Conservation (phyloP, 2,329 filamentous ascomycete genomes). For the Colletotrichum neosansevieriae region DNA sequence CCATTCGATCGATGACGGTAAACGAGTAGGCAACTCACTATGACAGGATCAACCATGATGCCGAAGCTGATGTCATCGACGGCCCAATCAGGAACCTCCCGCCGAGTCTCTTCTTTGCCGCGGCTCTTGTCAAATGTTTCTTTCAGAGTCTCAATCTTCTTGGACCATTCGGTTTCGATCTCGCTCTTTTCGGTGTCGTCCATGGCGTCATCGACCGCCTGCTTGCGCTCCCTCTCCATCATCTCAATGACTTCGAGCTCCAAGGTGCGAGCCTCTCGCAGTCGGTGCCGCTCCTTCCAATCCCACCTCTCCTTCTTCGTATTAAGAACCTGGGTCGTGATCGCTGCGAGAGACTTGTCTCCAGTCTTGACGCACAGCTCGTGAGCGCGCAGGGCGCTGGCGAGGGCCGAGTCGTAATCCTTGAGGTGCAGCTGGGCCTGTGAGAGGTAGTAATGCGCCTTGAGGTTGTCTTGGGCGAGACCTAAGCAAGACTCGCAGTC, state of each 20-base stretch:
- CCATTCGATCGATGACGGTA: not conserved
- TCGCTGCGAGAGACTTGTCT: slow-evolving; percentile 75
- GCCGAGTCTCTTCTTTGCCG: slow-evolving; percentile 56
- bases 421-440: slow-evolving; percentile 84
- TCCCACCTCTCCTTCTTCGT: slow-evolving; percentile 93
- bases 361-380: slow-evolving; percentile 71
- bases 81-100: slow-evolving; percentile 79
- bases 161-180: slow-evolving; percentile 59
- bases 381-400: slow-evolving; percentile 79
- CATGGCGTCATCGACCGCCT: slow-evolving; percentile 53
- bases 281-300: slow-evolving; percentile 72
- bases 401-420: slow-evolving; percentile 79
- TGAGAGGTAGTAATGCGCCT: slow-evolving; percentile 85
- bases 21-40: slow-evolving; percentile 56
- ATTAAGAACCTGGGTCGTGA: slow-evolving; percentile 79
- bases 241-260: slow-evolving; percentile 69
- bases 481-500: slow-evolving; percentile 83
- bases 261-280: slow-evolving; percentile 67
- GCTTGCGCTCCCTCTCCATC: slow-evolving; percentile 61
- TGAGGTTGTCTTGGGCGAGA: slow-evolving; percentile 76
- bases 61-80: slow-evolving; percentile 82
- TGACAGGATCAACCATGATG: slow-evolving; percentile 78
- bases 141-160: slow-evolving; percentile 59
- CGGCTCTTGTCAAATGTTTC: slow-evolving; percentile 66
- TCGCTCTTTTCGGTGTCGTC: slow-evolving; percentile 62